Conservation (phyloP, 371 early-diverging fungal species). For the Apophysomyces variabilis region DNA sequence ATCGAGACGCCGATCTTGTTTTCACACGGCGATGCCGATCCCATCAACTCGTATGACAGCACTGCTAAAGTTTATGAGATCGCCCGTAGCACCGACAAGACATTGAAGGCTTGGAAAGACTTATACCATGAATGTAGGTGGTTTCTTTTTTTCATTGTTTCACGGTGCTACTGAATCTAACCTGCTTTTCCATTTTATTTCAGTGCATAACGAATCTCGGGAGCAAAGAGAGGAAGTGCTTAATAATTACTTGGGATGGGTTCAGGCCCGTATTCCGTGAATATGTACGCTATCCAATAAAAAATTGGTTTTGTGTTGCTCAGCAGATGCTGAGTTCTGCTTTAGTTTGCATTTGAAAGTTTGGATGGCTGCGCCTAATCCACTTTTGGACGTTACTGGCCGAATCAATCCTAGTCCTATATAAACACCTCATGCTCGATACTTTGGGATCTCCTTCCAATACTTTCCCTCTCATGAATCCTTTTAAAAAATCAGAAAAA, state of each 20-base stretch:
- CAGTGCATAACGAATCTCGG: conserved; percentile 56
- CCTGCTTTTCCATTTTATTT: neutral
- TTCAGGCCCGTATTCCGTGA: conserved; percentile 34
- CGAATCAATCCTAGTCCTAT: neutral
- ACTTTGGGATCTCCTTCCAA: neutral
- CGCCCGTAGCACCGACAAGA: conserved; percentile 47
- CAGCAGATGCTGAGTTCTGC: neutral
- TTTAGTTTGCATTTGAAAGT: neutral
- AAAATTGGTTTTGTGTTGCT: neutral
- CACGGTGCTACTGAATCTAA: neutral
- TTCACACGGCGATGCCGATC: conserved; percentile 55
- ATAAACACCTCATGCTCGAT: neutral
- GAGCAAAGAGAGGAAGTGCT: conserved; percentile 51
- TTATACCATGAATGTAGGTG: conserved; percentile 59
- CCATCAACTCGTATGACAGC: conserved; percentile 43
- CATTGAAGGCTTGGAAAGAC: conserved; percentile 50
- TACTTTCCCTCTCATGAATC: neutral
- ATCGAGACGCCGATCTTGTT: conserved; percentile 48
- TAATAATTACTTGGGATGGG: conserved; percentile 59
- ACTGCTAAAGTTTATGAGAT: conserved; percentile 48
- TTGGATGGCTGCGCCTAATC: neutral
- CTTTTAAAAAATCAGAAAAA: conserved; percentile 3
- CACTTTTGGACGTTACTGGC: neutral
- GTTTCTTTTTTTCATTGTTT: neutral
- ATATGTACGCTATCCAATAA: neutral